A percentile compares a stretch with the other conserved stretches of the same genome.
Conservation (phyloP, 1,284 basidiomycete genomes). For the Leccinum subfulvum region DNA sequence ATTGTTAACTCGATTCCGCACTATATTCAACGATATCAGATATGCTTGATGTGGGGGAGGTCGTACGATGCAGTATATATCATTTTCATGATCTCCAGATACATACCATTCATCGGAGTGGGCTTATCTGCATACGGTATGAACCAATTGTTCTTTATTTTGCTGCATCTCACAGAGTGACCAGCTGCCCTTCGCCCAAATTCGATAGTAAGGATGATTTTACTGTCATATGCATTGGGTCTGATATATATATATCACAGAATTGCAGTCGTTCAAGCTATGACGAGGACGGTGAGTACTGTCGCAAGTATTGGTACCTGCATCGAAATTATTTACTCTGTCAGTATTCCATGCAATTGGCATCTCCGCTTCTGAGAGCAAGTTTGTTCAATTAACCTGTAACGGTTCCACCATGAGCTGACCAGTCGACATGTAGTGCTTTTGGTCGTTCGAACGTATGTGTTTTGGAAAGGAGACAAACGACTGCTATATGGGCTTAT, state of each 20-base stretch:
- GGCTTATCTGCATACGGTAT: neutral
- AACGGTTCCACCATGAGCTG: neutral
- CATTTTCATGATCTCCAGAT: neutral
- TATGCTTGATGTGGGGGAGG: neutral
- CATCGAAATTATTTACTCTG: neutral
- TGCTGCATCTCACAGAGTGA: neutral
- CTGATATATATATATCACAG: neutral
- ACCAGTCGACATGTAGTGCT: neutral
- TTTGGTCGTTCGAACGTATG: neutral
- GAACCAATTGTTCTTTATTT: too few relatives aligned
- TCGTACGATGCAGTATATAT: neutral
- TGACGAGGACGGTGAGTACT: neutral
- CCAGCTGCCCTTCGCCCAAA: neutral
- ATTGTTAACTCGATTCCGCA: neutral
- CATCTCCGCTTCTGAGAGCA: neutral
- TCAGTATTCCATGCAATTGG: neutral
- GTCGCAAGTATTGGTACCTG: neutral
- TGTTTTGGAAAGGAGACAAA: neutral
- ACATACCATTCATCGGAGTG: neutral
- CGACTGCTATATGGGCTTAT: neutral
- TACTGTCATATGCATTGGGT: neutral
- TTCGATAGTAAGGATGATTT: neutral
- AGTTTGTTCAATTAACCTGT: neutral
- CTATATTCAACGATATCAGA: neutral
- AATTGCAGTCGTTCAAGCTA: neutral